Conservation (phyloP, 139 green algal genomes). For the Chlamydomonas incerta region DNA sequence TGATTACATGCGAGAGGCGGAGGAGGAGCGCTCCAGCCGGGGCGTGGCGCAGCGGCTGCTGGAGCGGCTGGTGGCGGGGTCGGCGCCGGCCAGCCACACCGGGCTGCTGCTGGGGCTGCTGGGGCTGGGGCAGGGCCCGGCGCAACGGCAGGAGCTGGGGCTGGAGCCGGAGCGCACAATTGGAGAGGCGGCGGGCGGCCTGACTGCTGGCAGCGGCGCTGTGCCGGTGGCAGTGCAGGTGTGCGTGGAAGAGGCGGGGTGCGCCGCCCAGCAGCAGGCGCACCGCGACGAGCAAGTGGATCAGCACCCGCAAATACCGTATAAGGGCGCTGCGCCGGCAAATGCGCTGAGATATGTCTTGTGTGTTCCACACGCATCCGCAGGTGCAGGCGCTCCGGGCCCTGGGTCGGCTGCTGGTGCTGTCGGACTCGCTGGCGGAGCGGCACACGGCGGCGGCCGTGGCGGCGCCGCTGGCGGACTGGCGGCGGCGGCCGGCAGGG, state of each 20-base stretch:
- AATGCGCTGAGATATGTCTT: too few species aligned
- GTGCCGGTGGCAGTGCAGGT: neutral
- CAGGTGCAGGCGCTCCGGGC: slow-evolving; percentile 8
- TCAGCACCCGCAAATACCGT: too few species aligned
- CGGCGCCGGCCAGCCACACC: slow-evolving; percentile 4
- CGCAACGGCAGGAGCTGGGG: neutral
- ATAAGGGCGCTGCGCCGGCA: too few species aligned
- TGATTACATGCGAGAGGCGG: slow-evolving; percentile 31
- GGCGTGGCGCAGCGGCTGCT: slow-evolving; percentile 14
- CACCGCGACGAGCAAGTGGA: too few species aligned
- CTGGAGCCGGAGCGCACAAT: neutral
- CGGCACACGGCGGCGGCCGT: neutral
- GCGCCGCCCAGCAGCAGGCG: too few species aligned
- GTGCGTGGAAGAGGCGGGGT: neutral
- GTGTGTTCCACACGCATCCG: too few species aligned
- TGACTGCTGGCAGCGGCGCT: neutral
- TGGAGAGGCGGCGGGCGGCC: too few species aligned
- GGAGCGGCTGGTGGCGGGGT: neutral
- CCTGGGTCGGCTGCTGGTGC: slow-evolving; percentile 11
- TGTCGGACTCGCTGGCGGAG: neutral
- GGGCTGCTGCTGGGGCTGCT: slow-evolving; percentile 6
- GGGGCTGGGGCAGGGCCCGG: neutral
- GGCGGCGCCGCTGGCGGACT: neutral
- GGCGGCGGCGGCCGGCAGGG: neutral
- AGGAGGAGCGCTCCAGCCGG: slow-evolving; percentile 3